These are phyloP conservation scores for Metahyphopichia silvanorum DNA, from an alignment of 805 yeast species.

Conservation along the genomic window DNA sequence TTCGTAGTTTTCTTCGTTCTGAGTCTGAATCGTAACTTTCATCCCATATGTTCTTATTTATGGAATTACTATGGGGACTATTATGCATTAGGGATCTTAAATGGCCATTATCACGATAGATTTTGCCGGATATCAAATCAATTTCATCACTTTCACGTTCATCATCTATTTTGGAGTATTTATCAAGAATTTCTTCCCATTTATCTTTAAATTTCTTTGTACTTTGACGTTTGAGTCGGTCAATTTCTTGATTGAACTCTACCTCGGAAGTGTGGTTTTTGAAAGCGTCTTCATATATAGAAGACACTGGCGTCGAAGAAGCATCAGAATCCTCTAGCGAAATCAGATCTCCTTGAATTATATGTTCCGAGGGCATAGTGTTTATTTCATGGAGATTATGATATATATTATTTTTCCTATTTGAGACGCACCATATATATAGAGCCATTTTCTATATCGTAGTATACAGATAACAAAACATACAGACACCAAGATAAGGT, in stretches of 20 bases:
- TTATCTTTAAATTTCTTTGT: constrained; percentile 20
- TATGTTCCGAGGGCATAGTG: constrained; percentile 10
- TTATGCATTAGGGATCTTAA: constrained; percentile 44
- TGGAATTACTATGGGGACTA: too few relatives aligned
- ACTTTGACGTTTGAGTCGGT: constrained; percentile 25
- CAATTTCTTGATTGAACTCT: constrained; percentile 20
- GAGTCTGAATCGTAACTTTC: constrained; percentile 25
- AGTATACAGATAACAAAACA: too few relatives aligned
- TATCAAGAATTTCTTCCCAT: constrained; percentile 54
- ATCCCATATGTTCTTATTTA: constrained; percentile 42
- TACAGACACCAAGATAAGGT: too few relatives aligned
- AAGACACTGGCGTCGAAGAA: background rate
- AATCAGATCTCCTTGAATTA: constrained; percentile 17
- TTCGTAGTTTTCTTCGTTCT: constrained; percentile 3
- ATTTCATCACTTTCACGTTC: constrained; percentile 58
- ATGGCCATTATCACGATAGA: constrained; percentile 69
- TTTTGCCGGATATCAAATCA: constrained; percentile 63
- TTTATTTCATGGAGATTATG: background rate
- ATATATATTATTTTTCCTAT: too few relatives aligned
- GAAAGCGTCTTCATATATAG: background rate
- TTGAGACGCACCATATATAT: too few relatives aligned
- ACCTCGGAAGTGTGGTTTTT: constrained; percentile 7
- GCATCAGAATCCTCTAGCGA: constrained; percentile 16
- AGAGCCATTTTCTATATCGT: too few relatives aligned
- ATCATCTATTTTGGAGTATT: constrained; percentile 47